Conservation (phyloP, 129 eudicot genomes). For the Heracleum sosnowskyi region DNA sequence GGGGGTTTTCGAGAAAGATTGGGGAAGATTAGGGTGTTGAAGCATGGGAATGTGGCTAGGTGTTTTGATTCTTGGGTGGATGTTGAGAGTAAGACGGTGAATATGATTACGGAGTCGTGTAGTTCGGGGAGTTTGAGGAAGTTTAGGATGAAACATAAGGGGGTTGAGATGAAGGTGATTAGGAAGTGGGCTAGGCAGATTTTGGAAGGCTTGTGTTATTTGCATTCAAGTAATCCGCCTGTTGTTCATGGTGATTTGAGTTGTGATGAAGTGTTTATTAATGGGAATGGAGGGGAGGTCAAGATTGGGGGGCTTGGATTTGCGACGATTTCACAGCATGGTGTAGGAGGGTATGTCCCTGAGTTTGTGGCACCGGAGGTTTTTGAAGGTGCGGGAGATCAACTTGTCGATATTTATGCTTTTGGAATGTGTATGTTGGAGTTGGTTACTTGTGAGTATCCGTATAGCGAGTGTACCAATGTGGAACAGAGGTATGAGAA, state of each 20-base stretch:
- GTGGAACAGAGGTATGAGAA: slow-evolving; percentile 40
- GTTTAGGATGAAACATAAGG: slow-evolving; percentile 52
- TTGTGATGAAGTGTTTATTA: slow-evolving; percentile 63
- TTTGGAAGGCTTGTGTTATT: slow-evolving; percentile 43
- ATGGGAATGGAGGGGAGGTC: slow-evolving; percentile 62
- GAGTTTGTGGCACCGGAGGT: slow-evolving; percentile 45
- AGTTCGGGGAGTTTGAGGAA: slow-evolving; percentile 45
- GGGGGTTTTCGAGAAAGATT: slow-evolving; percentile 17
- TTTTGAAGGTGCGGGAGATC: slow-evolving; percentile 37
- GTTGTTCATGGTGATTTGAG: slow-evolving; percentile 61
- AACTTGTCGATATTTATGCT: slow-evolving; percentile 48
- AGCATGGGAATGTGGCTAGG: slow-evolving; percentile 41
- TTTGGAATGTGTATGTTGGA: slow-evolving; percentile 53
- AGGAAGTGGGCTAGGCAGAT: slow-evolving; percentile 63
- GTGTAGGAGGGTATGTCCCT: slow-evolving; percentile 27
- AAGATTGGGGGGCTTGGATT: slow-evolving; percentile 71
- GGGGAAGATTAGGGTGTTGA: slow-evolving; percentile 28
- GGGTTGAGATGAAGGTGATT: slow-evolving; percentile 42
- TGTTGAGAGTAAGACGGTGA: slow-evolving; percentile 27
- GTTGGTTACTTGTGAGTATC: slow-evolving; percentile 42
- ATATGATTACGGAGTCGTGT: slow-evolving; percentile 57
- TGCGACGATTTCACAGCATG: slow-evolving; percentile 37
- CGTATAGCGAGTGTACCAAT: slow-evolving; percentile 41
- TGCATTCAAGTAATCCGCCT: slow-evolving; percentile 53
- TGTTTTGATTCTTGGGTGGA: slow-evolving; percentile 42